These are phyloP conservation scores for Colletotrichum graminicola DNA, from an alignment of 2,329 filamentous ascomycete species.

Conservation along the genomic window DNA sequence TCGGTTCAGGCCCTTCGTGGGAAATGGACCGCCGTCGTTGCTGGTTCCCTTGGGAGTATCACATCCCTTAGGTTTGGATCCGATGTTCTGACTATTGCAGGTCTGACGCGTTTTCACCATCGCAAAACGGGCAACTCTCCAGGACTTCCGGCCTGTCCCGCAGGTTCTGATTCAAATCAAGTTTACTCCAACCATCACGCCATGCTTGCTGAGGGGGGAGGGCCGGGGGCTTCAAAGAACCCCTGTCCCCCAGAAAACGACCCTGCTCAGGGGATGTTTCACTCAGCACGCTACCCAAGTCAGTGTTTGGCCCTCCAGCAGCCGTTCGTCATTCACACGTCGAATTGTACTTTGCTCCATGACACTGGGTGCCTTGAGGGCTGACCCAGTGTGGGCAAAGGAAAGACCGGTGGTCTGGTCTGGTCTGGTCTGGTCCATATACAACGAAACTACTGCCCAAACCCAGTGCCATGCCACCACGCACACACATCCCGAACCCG, in stretches of 20 bases:
- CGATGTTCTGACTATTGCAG: conserved; percentile 3
- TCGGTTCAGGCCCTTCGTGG: conserved; percentile 16
- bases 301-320: background rate
- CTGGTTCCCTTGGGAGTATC: background rate
- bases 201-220: conserved; percentile 21
- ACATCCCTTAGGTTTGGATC: background rate
- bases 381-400: background rate
- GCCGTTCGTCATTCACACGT: background rate
- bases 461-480: conserved; percentile 13
- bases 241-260: conserved; percentile 29
- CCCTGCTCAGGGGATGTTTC: background rate
- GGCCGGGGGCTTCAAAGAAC: background rate
- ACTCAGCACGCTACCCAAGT: conserved; percentile 3
- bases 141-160: conserved; percentile 17
- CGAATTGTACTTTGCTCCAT: background rate
- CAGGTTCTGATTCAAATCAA: conserved; percentile 5
- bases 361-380: background rate
- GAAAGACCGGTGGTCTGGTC: background rate
- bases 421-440: background rate
- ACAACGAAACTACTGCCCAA: background rate
- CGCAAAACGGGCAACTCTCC: conserved; percentile 3
- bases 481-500: conserved; percentile 22
- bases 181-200: conserved; percentile 31
- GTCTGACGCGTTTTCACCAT: background rate
- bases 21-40: background rate